Base-by-base conservation (phyloP, 257 asterid genomes). In the Mitragyna speciosa region DNA sequence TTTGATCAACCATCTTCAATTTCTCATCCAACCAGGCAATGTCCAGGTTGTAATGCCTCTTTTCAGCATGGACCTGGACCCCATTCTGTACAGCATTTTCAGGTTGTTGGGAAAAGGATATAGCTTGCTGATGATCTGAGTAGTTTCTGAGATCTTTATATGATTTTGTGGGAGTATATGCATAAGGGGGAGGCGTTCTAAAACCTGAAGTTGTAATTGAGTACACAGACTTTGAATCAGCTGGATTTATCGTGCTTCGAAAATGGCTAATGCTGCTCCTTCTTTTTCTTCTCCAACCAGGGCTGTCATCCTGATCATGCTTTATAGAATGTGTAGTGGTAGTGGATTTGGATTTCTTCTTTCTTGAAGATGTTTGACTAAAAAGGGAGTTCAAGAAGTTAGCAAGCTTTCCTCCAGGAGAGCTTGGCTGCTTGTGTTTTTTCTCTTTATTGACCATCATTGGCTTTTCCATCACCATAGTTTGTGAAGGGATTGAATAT, bases 201-300 rank as follows among this genome's bases (percentile, higher is more conserved):
- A 87, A 89, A 1, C 92, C 93, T 9, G 89, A 79, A 70, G 51
- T 77, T 56, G 84, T 79, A 69, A 85, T 69, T 31, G 89, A 81
- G 47, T 71, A 82, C 8, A 70, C 36, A 26, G 90, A 81, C 49
- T 84, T 84, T 24, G 87, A 56, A 75, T 78, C 88, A 45, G 33
- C 22, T 15, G 43, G 30, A 45, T 70, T 54, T 10, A 45, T 72
- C 1, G 72, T 16, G 79, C 76, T 83, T 11, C 83, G 72, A 72
- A 91, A 89, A 85, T 90, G 93, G 84, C 98, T 88, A 6, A 92
- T 87, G 88, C 97, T 93, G 83, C 96, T 91, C 77, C 96, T 88
- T 71, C 97, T 86, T 33, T 85, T 89, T 81, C 94, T 90, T 75
- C 96, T 89, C 79, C 89, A 89, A 61, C 86, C 85, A 4, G 90